Conservation (phyloP, 2,329 filamentous ascomycete species). For the Didymella exigua region DNA sequence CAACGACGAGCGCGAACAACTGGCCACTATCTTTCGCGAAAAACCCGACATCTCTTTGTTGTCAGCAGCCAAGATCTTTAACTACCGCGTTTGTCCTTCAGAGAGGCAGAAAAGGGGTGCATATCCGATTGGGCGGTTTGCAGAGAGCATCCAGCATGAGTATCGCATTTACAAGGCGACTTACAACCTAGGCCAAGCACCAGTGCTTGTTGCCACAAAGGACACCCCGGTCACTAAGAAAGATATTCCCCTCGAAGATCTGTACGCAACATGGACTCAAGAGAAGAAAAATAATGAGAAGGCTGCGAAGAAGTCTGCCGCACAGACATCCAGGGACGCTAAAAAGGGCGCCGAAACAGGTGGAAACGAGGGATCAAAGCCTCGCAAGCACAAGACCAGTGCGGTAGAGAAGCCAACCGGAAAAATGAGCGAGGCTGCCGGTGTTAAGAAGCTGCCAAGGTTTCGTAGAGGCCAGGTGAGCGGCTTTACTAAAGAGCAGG, state of each 20-base stretch:
- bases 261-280: neutral
- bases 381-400: neutral
- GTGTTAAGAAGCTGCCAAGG: neutral
- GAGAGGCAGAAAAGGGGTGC: slow-evolving; percentile 14
- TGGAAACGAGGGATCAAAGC: neutral
- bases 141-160: slow-evolving; percentile 36
- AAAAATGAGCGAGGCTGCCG: neutral
- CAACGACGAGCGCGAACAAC: slow-evolving; percentile 27
- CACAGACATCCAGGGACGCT: neutral
- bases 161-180: slow-evolving; percentile 29
- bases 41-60: slow-evolving; percentile 30
- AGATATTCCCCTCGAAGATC: neutral
- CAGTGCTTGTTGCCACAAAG: neutral
- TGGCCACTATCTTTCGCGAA: slow-evolving; percentile 22
- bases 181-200: slow-evolving; percentile 29
- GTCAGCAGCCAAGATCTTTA: slow-evolving; percentile 34
- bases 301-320: neutral
- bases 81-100: slow-evolving; percentile 5
- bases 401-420: neutral
- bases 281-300: neutral
- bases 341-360: neutral
- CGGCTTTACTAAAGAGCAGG: neutral
- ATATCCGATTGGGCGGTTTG: slow-evolving; percentile 27
- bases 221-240: neutral
- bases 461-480: neutral